Evolutionary conservation across 257 asterid species (phyloP), one percentile per base, ranked within the genome.

Genomic region (Solanum clarkiae): DNA sequence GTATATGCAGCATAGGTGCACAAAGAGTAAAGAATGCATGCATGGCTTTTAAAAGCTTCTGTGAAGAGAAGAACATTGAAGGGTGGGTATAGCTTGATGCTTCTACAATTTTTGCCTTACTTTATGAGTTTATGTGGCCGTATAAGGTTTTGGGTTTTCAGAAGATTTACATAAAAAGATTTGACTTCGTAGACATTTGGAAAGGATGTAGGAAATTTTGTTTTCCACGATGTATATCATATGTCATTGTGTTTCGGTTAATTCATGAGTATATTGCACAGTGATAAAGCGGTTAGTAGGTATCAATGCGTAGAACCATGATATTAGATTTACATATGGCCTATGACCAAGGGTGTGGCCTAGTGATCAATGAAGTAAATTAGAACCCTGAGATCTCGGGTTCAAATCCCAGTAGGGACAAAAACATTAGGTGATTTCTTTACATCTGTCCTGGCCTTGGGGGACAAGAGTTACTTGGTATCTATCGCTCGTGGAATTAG

Each of bases 21-120:
- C 92, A 88, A 7, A 87, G 96, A 83, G 96, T 94, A 85, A 93
- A 90, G 93, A 88, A 91, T 77, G 69, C 84, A 80, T 94, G 97
- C 72, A 89, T 92, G 13, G 40, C 74, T 42, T 86, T 90, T 24
- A 86, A 84, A 85, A 86, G 9, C 72, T 71, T 63, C 72, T 90
- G 92, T 14, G 91, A 90, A 40, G 86, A 42, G 45, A 79, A 84
- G 84, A 80, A 88, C 87, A 80, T 88, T 22, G 88, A 90, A 36
- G 88, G 86, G 92, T 90, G 85, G 86, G 92, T 62, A 66, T 86
- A 65, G 24, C 40, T 71, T 70, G 26, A 59, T 22, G 7, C 65
- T 69, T 29, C 29, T 53, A 59, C 32, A 49, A 17, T 40, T 49
- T 63, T 24, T 7, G 3, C 47, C 16, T 3, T 66, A 9, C 32